These are phyloP conservation scores for Colletotrichum aenigma DNA, from an alignment of 2,329 filamentous ascomycete genomes.

Conservation along the genomic window DNA sequence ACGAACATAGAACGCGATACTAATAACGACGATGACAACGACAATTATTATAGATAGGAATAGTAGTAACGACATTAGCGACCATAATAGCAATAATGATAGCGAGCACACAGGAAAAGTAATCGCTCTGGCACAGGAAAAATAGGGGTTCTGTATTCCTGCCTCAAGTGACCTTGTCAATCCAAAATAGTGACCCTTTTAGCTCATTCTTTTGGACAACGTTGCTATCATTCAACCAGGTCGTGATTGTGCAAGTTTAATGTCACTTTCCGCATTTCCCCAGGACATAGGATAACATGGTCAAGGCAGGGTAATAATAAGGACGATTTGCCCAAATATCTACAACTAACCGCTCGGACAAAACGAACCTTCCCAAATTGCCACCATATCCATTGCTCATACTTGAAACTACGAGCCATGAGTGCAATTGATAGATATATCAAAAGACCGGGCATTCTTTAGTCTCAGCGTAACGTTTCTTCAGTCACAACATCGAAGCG, in stretches of 20 bases:
- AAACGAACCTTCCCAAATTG: fast-evolving
- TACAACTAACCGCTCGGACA: not conserved
- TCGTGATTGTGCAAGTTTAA: not conserved
- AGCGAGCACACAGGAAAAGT: no score
- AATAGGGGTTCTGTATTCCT: not conserved
- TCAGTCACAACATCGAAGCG: no score
- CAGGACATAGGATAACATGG: not conserved
- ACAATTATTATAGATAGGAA: no score
- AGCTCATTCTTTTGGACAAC: not conserved
- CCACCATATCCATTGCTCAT: not conserved
- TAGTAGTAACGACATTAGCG: no score
- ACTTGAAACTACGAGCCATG: no score
- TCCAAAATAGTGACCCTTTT: not conserved
- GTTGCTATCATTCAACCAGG: not conserved
- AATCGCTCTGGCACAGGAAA: no score
- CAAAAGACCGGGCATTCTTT: no score
- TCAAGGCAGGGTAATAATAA: not conserved
- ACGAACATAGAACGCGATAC: no score
- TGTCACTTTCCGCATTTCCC: not conserved
- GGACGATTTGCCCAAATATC: not conserved
- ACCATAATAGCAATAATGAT: no score
- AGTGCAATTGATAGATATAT: no score
- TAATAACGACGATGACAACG: no score
- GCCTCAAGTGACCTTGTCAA: not conserved
- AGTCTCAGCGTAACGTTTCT: no score